These are phyloP conservation scores for Colletotrichum chrysophilum DNA, from an alignment of 2,329 filamentous ascomycete genomes.

Conservation along the genomic window DNA sequence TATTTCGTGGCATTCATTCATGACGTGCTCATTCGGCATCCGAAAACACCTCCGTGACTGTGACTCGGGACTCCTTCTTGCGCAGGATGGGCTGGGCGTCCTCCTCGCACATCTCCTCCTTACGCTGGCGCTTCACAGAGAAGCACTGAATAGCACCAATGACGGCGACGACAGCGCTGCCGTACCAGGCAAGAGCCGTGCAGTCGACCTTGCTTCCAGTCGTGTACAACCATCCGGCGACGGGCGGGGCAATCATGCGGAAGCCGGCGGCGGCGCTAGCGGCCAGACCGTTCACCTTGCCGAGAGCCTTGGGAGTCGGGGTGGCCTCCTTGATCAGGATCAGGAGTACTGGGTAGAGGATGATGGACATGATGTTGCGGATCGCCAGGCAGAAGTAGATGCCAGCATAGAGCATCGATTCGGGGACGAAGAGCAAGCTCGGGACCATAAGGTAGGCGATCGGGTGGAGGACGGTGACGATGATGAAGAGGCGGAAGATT, in stretches of 20 bases:
- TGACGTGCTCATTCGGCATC: slow-evolving; percentile 16
- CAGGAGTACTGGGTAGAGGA: slow-evolving; percentile 69
- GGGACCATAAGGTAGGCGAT: slow-evolving; percentile 66
- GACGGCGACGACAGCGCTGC: slow-evolving; percentile 60
- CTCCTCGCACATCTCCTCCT: slow-evolving; percentile 5
- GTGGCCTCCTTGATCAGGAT: slow-evolving; percentile 73
- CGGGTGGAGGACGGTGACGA: slow-evolving; percentile 65
- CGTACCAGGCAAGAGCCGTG: slow-evolving; percentile 69
- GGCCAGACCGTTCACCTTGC: slow-evolving; percentile 70
- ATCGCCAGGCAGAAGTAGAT: slow-evolving; percentile 64
- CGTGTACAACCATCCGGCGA: slow-evolving; percentile 68
- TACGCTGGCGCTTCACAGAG: slow-evolving; percentile 43
- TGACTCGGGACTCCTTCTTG: slow-evolving; percentile 16
- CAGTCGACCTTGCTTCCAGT: slow-evolving; percentile 63
- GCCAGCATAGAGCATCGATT: slow-evolving; percentile 54
- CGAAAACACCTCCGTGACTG: slow-evolving; percentile 13
- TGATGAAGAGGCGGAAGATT: slow-evolving; percentile 63
- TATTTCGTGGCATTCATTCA: not conserved
- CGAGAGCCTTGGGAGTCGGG: slow-evolving; percentile 59
- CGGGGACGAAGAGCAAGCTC: slow-evolving; percentile 59
- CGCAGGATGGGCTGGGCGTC: not conserved
- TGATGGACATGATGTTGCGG: slow-evolving; percentile 66
- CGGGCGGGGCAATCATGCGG: slow-evolving; percentile 69
- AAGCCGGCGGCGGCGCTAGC: slow-evolving; percentile 70
- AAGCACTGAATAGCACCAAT: slow-evolving; percentile 67